A percentile compares a stretch with the other conserved stretches of the same genome.
Evolutionary conservation across 2,329 filamentous ascomycete species (phyloP).

Genomic region (Verticillium zaregamsianum): DNA sequence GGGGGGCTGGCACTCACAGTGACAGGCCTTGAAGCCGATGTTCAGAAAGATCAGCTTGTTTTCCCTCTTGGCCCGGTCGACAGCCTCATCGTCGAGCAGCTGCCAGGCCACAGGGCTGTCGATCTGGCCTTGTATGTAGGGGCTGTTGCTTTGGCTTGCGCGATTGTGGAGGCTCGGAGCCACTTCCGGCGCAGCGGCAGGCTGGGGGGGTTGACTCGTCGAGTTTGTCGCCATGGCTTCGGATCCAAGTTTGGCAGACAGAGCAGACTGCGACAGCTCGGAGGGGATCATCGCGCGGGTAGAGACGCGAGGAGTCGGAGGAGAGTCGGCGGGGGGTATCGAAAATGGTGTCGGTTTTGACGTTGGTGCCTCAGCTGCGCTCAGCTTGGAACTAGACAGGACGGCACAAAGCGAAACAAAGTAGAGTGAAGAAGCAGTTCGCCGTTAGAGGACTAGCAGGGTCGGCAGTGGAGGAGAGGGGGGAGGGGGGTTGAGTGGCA

Average conservation of each 20-base stretch:
- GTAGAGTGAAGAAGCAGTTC: not conserved
- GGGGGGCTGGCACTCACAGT: slow-evolving; percentile 60
- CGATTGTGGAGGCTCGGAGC: slow-evolving; percentile 28
- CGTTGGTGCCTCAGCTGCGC: not conserved
- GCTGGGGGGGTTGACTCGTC: slow-evolving; percentile 24
- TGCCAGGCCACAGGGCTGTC: slow-evolving; percentile 90
- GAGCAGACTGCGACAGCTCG: slow-evolving; percentile 22
- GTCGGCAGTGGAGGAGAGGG: not conserved
- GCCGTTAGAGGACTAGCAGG: not conserved
- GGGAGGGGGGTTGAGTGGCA: not conserved
- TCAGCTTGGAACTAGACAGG: not conserved
- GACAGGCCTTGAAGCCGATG: slow-evolving; percentile 92
- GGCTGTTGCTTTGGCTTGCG: slow-evolving; percentile 36
- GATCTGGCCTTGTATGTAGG: slow-evolving; percentile 66
- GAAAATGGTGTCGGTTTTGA: not conserved
- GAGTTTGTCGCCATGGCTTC: slow-evolving; percentile 15
- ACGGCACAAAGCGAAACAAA: not conserved
- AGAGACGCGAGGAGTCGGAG: not conserved
- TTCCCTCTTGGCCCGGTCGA: slow-evolving; percentile 71
- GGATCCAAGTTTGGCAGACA: slow-evolving; percentile 6
- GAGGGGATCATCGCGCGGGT: slow-evolving; percentile 29
- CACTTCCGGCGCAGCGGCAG: slow-evolving; percentile 6
- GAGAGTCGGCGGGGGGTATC: not conserved
- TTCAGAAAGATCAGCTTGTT: slow-evolving; percentile 91
- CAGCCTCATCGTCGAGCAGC: slow-evolving; percentile 72